These are phyloP conservation scores for Melanomma pulvis-pyrius DNA, from an alignment of 495 filamentous ascomycete species.

Conservation along the genomic window DNA sequence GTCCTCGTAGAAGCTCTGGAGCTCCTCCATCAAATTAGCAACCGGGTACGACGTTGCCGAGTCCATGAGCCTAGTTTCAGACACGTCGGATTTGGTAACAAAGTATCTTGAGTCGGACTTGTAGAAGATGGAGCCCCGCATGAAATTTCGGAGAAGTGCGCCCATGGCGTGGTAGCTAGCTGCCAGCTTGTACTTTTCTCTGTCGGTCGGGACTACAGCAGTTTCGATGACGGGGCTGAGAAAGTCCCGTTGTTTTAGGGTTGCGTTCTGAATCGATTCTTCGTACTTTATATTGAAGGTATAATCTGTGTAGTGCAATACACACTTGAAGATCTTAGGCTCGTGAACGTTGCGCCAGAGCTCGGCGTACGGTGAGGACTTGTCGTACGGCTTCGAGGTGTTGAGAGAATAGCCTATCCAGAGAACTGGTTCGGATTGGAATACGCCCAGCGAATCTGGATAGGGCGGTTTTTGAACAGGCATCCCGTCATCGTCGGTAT, in stretches of 20 bases:
- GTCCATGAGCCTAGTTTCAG: slow-evolving; percentile 44
- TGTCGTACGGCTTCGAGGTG: slow-evolving; percentile 35
- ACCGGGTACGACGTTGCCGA: slow-evolving; percentile 38
- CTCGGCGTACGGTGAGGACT: slow-evolving; percentile 6
- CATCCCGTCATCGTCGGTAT: slow-evolving; percentile 21
- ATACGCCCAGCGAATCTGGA: slow-evolving; percentile 40
- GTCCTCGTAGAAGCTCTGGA: slow-evolving; percentile 45
- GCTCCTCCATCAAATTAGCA: slow-evolving; percentile 28
- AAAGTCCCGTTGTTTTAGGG: slow-evolving; percentile 21
- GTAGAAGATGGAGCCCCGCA: slow-evolving; percentile 40
- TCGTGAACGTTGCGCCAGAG: slow-evolving; percentile 40
- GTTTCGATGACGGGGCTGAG: slow-evolving; percentile 34
- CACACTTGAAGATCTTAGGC: slow-evolving; percentile 43
- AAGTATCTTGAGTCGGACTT: slow-evolving; percentile 8
- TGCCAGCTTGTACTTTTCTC: slow-evolving; percentile 41
- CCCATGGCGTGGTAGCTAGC: slow-evolving; percentile 45
- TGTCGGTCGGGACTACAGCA: slow-evolving; percentile 29
- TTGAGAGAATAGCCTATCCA: slow-evolving; percentile 48
- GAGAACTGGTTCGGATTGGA: slow-evolving; percentile 44
- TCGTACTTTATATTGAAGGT: slow-evolving; percentile 24
- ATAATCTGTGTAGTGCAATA: slow-evolving; percentile 44
- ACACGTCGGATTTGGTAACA: slow-evolving; percentile 43
- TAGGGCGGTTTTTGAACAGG: slow-evolving; percentile 24
- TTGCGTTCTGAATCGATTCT: slow-evolving; percentile 29
- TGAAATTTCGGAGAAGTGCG: slow-evolving; percentile 39